Evolutionary conservation across 805 yeast genomes (phyloP).

Genomic region (Metschnikowia henanensis): DNA sequence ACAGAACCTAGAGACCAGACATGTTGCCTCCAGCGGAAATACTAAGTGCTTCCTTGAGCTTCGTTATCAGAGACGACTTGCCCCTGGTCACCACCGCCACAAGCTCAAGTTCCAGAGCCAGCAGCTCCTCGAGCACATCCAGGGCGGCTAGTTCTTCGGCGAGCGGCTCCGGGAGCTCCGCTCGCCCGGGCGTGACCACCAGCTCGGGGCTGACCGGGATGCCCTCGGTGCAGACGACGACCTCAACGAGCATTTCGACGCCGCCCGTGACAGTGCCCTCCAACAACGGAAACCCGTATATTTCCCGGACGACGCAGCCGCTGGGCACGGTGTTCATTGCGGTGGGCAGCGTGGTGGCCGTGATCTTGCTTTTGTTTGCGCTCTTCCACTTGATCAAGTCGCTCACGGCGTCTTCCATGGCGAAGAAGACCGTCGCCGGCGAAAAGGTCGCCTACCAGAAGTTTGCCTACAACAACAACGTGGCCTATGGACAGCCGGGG

Average conservation of each 20-base stretch:
- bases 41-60: constrained; percentile 3
- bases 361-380: constrained; percentile 50
- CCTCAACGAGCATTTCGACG: constrained; percentile 33
- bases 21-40: neutral
- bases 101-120: neutral
- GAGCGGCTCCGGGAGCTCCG: neutral
- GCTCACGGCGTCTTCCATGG: constrained; percentile 48
- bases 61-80: constrained; percentile 5
- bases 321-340: constrained; percentile 84
- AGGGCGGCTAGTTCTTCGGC: neutral
- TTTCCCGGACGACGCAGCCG: constrained; percentile 51
- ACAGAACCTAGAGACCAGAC: neutral
- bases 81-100: constrained; percentile 7
- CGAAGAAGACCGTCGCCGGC: constrained; percentile 43
- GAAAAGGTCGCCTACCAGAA: constrained; percentile 35
- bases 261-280: constrained; percentile 60
- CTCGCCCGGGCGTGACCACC: neutral
- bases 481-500: constrained; percentile 25
- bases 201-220: constrained; percentile 10
- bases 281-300: constrained; percentile 60
- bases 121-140: neutral
- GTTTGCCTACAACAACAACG: constrained; percentile 30
- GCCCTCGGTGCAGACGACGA: constrained; percentile 14
- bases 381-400: constrained; percentile 53
- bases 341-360: constrained; percentile 69